Evolutionary conservation across 225 moss, liverwort and hornwort species (phyloP), one percentile per base, ranked within the genome.

Genomic region (Rhytidiadelphus loreus): DNA sequence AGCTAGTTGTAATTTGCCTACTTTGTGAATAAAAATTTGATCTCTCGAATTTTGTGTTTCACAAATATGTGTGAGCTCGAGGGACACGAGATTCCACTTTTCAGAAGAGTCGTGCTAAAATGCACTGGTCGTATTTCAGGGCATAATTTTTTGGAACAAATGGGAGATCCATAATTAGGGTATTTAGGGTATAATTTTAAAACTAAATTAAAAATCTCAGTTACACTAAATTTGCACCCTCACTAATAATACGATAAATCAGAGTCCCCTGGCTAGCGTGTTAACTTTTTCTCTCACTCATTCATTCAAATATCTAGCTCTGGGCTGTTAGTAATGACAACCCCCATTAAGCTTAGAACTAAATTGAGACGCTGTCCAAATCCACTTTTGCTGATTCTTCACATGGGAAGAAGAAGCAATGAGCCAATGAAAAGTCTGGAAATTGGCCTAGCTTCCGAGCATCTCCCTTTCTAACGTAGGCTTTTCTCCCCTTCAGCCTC

Each of bases 21-120:
- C 6, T 44, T 44, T 28, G 7, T 16, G 29, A 29, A 72, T 10
- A 28, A 44, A 28, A 28, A 9, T 6, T 44, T 44, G 10, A 17
- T 10, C 16, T 44, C 3, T 0, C 0, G 0, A 6, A 29, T 29
- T 71, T 26, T 44, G 1, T 44, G 3, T 72, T 71, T 43, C 3
- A 16, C 15, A 71, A 16, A 25, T 43, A 16, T 28, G 6, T 28
- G 6, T 43, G 16, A 71, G 3, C 16, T 71, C 1, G 16, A 29
- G 17, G 6, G 17, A 72, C 17, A 44, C 10, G 16, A 29, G 28
- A 16, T 44, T 72, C 16, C 29, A 29, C 44, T 43, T 71, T 71
- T 16, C 2, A 16, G 2, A 71, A 46, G n/a, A n/a, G n/a, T n/a
- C n/a, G n/a, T n/a, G n/a, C n/a, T n/a, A n/a, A n/a, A n/a, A n/a